A percentile compares a stretch with the other conserved stretches of the same genome.
Conservation (phyloP, 805 yeast species). For the Zygoascus bituminiphila region DNA sequence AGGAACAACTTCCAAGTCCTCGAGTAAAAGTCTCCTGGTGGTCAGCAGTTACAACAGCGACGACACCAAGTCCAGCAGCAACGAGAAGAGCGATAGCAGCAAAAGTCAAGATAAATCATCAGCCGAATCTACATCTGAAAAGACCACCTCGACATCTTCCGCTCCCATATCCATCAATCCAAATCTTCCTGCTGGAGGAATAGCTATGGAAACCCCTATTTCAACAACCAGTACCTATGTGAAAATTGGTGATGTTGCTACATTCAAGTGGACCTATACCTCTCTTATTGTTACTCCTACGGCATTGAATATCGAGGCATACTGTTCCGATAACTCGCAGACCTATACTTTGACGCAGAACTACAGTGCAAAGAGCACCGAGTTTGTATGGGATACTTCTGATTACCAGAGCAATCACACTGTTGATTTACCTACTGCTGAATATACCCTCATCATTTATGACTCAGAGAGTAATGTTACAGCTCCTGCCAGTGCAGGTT, state of each 20-base stretch:
- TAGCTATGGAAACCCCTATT: slow-evolving; percentile 28
- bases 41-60: not conserved
- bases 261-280: slow-evolving; percentile 35
- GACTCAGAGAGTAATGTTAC: slow-evolving; percentile 25
- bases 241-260: slow-evolving; percentile 32
- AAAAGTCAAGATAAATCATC: not conserved
- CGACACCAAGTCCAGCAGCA: not conserved
- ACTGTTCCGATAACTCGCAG: slow-evolving; percentile 30
- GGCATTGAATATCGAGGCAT: slow-evolving; percentile 31
- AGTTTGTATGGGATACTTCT: slow-evolving; percentile 32
- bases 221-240: slow-evolving; percentile 30
- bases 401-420: slow-evolving; percentile 22
- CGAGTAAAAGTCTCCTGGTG: not conserved
- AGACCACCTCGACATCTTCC: slow-evolving; percentile 10
- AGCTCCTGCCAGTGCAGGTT: slow-evolving; percentile 29
- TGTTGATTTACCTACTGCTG: slow-evolving; percentile 26
- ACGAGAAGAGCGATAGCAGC: not conserved
- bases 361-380: slow-evolving; percentile 23
- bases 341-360: slow-evolving; percentile 32
- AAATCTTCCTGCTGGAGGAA: slow-evolving; percentile 30
- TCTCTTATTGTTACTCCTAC: slow-evolving; percentile 29
- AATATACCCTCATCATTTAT: slow-evolving; percentile 31
- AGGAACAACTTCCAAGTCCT: not conserved
- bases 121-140: not conserved
- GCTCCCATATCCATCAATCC: slow-evolving; percentile 27